Conservation (phyloP, 345 rosid genomes). For the Theobroma cacao region DNA sequence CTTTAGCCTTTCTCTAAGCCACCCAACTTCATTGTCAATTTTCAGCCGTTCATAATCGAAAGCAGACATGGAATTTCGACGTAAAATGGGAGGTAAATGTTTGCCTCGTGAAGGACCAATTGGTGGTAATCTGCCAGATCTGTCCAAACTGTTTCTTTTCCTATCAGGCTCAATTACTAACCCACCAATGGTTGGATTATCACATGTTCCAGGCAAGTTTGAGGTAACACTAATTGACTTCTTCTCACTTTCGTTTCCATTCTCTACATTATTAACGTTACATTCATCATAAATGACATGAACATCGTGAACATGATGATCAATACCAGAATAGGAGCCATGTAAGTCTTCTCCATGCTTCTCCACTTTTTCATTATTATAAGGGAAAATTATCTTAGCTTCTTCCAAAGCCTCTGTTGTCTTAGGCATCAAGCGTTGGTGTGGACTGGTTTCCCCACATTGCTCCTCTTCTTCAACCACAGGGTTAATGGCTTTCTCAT, state of each 20-base stretch:
- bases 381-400: constrained; percentile 6
- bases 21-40: constrained; percentile 64
- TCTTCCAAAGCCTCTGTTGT: constrained; percentile 8
- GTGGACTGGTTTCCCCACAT: constrained; percentile 10
- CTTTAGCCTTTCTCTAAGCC: constrained; percentile 61
- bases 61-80: constrained; percentile 77
- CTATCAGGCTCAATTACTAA: constrained; percentile 30
- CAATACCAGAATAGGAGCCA: constrained; percentile 4
- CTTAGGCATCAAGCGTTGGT: constrained; percentile 23
- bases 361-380: constrained; percentile 20
- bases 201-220: background rate
- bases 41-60: constrained; percentile 64
- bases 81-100: constrained; percentile 29
- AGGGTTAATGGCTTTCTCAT: constrained; percentile 25
- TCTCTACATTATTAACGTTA: constrained; percentile 34
- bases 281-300: constrained; percentile 25
- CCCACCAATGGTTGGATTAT: background rate
- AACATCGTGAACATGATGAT: constrained; percentile 42
- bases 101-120: constrained; percentile 26
- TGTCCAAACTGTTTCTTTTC: constrained; percentile 44
- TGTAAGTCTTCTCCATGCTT: constrained; percentile 16
- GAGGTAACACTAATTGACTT: background rate
- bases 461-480: constrained; percentile 28
- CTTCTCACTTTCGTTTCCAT: background rate
- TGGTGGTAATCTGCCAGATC: constrained; percentile 31